A percentile compares a stretch with the other conserved stretches of the same genome.
These are phyloP conservation scores for Inga oerstediana DNA, from an alignment of 306 rosid genomes.

Conservation along the genomic window DNA sequence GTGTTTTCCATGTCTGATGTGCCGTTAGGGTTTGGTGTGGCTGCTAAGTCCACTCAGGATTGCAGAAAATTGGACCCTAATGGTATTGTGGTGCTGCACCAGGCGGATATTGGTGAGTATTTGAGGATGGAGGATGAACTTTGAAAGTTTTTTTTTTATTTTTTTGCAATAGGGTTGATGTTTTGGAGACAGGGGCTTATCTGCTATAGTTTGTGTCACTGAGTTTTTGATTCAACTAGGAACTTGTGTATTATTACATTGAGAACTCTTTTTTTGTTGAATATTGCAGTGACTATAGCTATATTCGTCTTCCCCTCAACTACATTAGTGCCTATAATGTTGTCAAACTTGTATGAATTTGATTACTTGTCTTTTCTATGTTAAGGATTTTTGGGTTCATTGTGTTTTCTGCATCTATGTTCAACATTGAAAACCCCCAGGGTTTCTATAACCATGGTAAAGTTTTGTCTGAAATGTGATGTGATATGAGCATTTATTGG, in stretches of 20 bases:
- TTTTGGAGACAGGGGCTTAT: conserved; percentile 14
- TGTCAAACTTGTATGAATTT: background rate
- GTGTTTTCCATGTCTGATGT: conserved; percentile 91
- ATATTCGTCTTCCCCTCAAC: background rate
- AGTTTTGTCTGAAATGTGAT: background rate
- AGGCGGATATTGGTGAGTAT: conserved; percentile 88
- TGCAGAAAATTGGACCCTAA: conserved; percentile 96
- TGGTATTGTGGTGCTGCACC: conserved; percentile 84
- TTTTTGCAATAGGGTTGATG: background rate
- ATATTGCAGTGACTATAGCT: background rate
- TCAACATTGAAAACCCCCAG: background rate
- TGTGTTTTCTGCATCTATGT: background rate
- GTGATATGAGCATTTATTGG: background rate
- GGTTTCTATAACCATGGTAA: background rate
- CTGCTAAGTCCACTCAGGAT: conserved; percentile 89
- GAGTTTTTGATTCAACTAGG: background rate
- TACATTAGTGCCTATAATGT: background rate
- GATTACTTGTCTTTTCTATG: background rate
- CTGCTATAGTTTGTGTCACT: background rate
- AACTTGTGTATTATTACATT: background rate
- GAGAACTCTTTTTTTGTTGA: background rate
- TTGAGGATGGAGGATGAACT: conserved; percentile 96
- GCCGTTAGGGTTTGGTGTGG: conserved; percentile 84
- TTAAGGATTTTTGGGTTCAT: background rate
- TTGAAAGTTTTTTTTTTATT: conserved; percentile 38